These are phyloP conservation scores for Colletotrichum incanum DNA, from an alignment of 2,329 filamentous ascomycete genomes.

Conservation along the genomic window DNA sequence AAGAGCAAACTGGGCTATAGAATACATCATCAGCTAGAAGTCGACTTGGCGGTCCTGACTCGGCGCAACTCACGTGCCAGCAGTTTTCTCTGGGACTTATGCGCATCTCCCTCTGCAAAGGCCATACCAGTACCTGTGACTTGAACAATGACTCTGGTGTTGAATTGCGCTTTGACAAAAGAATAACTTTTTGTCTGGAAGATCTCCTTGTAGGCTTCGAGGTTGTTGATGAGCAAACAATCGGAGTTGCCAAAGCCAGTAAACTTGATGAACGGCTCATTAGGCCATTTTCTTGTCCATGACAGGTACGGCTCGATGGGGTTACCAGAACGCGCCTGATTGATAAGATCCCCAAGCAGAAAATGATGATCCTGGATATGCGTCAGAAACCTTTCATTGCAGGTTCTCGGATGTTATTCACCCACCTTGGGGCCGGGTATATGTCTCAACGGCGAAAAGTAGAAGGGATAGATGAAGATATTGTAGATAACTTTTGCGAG, in stretches of 20 bases:
- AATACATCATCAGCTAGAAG: neutral
- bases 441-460: slow-evolving; percentile 59
- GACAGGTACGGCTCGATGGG: slow-evolving; percentile 43
- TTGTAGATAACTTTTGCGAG: slow-evolving; percentile 47
- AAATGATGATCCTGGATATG: slow-evolving; percentile 43
- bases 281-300: slow-evolving; percentile 47
- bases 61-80: slow-evolving; percentile 46
- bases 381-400: neutral
- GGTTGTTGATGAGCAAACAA: slow-evolving; percentile 47
- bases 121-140: slow-evolving; percentile 51
- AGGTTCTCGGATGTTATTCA: neutral
- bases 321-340: slow-evolving; percentile 38
- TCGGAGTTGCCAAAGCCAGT: slow-evolving; percentile 48
- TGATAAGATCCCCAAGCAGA: slow-evolving; percentile 45
- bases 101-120: slow-evolving; percentile 54
- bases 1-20: slow-evolving; percentile 51
- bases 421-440: slow-evolving; percentile 61
- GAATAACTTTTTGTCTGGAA: slow-evolving; percentile 50
- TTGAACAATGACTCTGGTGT: slow-evolving; percentile 46
- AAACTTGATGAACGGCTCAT: slow-evolving; percentile 49
- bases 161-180: slow-evolving; percentile 52
- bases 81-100: slow-evolving; percentile 53
- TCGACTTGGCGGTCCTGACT: neutral
- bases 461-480: slow-evolving; percentile 59
- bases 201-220: slow-evolving; percentile 47